Conservation (phyloP, 768 basidiomycete species). For the Xerocomellus amylosporus region DNA sequence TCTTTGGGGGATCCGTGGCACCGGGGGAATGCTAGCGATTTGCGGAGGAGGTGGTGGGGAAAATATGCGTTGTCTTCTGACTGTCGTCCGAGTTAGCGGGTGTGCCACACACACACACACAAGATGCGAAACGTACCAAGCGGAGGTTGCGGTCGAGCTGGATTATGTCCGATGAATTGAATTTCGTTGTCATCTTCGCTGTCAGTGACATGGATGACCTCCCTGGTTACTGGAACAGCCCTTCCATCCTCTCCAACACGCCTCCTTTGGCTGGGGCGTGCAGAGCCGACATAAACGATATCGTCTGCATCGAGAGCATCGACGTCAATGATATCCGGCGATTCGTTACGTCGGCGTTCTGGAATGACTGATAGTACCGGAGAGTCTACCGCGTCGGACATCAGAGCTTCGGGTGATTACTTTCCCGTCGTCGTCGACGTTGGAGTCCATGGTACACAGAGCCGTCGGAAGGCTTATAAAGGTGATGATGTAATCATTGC, state of each 20-base stretch:
- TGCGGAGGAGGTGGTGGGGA: conserved; percentile 52
- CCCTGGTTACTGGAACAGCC: conserved; percentile 13
- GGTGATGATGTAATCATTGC: conserved; percentile 22
- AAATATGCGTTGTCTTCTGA: conserved; percentile 29
- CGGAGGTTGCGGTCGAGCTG: conserved; percentile 13
- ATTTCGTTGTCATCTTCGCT: conserved; percentile 40
- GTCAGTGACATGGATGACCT: conserved; percentile 37
- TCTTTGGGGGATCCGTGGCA: conserved; percentile 46
- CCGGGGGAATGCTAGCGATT: conserved; percentile 46
- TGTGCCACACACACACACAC: neutral
- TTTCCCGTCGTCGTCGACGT: conserved; percentile 23
- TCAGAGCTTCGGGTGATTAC: conserved; percentile 3
- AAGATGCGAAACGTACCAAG: conserved; percentile 13
- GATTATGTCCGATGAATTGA: conserved; percentile 27
- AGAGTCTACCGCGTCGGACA: conserved; percentile 22
- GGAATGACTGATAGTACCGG: neutral
- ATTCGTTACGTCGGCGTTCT: conserved; percentile 14
- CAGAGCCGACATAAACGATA: conserved; percentile 26
- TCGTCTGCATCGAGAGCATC: conserved; percentile 40
- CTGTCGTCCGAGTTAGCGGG: conserved; percentile 4
- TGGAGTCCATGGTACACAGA: neutral
- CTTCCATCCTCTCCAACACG: conserved; percentile 24
- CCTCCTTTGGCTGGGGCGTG: conserved; percentile 26
- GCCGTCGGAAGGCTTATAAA: conserved; percentile 11
- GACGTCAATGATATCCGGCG: conserved; percentile 43